These are phyloP conservation scores for Daldinia eschscholtzii DNA, from an alignment of 2,329 filamentous ascomycete genomes.

Conservation along the genomic window DNA sequence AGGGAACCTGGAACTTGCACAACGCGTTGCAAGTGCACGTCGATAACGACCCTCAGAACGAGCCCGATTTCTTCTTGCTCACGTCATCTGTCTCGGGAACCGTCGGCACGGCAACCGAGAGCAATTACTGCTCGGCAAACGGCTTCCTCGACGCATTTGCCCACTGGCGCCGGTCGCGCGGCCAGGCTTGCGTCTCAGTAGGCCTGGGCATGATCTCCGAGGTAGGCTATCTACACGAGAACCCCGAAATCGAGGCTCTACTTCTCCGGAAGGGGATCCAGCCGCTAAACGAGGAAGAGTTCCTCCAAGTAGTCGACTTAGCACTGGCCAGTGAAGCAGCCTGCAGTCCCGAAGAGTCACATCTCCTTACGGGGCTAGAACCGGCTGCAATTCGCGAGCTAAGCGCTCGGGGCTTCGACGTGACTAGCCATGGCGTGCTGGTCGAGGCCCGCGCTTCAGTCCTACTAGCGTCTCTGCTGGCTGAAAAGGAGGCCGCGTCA, in stretches of 20 bases:
- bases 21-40: background rate
- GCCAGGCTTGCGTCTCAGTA: background rate
- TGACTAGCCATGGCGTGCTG: background rate
- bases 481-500: background rate
- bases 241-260: background rate
- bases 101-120: background rate
- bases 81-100: background rate
- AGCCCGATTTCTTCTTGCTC: background rate
- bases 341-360: background rate
- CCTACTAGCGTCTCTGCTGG: background rate
- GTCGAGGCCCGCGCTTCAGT: background rate
- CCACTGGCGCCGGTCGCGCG: background rate
- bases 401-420: background rate
- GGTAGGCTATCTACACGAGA: background rate
- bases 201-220: background rate
- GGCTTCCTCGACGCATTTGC: background rate
- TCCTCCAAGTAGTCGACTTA: background rate
- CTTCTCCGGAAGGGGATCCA: background rate
- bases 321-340: background rate
- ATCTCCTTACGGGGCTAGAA: background rate
- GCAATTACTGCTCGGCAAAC: constrained; percentile 2
- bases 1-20: background rate
- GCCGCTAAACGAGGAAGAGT: background rate
- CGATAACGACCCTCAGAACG: background rate
- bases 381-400: background rate